phyloP scores from a whole-genome alignment of 78 protist genomes.

The Dictyostelium discoideum region dicty_2.7 NC_007090.3:113001-113500 shows the following conservation, averaged over 20 bases:
- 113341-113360: too few species aligned
- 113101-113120: background rate
- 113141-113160: too few species aligned
- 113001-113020: background rate
- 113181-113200: too few species aligned
- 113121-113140: background rate
- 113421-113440: background rate
- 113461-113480: slow-evolving; percentile 11
- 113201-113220: background rate
- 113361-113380: background rate
- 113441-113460: background rate
- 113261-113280: background rate
- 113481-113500: slow-evolving; percentile 23
- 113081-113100: background rate
- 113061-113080: too few species aligned
- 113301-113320: too few species aligned
- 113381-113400: background rate
- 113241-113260: background rate
- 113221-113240: background rate
- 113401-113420: background rate
- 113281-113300: background rate
- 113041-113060: too few species aligned
- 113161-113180: too few species aligned
- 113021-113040: too few species aligned
- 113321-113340: too few species aligned